Evolutionary conservation across 2,329 filamentous ascomycete genomes (phyloP).

Genomic region (Xylaria sp.): DNA sequence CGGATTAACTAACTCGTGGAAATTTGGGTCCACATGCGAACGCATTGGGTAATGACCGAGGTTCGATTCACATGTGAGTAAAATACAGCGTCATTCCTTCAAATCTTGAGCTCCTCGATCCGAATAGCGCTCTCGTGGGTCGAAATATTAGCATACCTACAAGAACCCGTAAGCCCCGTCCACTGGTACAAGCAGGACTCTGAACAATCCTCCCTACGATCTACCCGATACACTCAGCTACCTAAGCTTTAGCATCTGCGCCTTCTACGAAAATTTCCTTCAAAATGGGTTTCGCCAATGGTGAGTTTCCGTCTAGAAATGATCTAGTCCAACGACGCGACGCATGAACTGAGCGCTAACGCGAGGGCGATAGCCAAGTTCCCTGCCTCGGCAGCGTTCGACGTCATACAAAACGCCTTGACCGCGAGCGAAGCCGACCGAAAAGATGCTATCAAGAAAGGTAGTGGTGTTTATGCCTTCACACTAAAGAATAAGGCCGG

Average conservation of each 20-base stretch:
- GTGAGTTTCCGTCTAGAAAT: constrained; percentile 57
- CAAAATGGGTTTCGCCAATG: constrained; percentile 79
- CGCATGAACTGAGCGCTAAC: constrained; percentile 22
- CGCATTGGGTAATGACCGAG: constrained; percentile 47
- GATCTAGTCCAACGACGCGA: constrained; percentile 14
- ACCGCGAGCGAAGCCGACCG: constrained; percentile 74
- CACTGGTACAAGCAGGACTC: neutral
- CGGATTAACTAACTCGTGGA: neutral
- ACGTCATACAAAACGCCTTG: constrained; percentile 82
- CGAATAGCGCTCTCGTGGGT: constrained; percentile 28
- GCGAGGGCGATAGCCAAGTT: constrained; percentile 71
- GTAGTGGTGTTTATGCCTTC: constrained; percentile 89
- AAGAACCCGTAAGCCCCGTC: constrained; percentile 32
- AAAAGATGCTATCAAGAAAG: constrained; percentile 88
- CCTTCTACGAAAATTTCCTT: constrained; percentile 16
- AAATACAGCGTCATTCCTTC: constrained; percentile 43
- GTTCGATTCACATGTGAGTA: constrained; percentile 49
- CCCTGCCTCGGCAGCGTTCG: constrained; percentile 91
- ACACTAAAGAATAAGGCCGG: constrained; percentile 88
- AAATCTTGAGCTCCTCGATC: constrained; percentile 39
- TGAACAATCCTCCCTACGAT: constrained; percentile 6
- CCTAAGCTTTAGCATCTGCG: constrained; percentile 9
- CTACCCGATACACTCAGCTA: constrained; percentile 11
- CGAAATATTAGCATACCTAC: constrained; percentile 24
- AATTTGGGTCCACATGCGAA: constrained; percentile 38